phyloP scores from a whole-genome alignment of 176 grass and related monocot species.

The bread wheat (Triticum aestivum) region DNA sequence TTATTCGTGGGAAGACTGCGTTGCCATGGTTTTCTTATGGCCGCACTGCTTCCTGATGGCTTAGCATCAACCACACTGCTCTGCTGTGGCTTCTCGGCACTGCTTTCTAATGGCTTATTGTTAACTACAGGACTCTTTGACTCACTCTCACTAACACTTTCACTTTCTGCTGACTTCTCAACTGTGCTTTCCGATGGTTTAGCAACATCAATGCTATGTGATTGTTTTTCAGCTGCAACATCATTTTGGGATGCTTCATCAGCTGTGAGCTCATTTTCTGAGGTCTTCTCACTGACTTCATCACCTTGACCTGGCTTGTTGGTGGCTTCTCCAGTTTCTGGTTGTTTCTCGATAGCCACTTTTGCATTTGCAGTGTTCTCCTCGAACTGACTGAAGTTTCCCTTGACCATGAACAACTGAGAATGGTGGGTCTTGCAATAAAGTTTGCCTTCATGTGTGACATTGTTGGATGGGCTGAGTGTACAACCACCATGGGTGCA shows the following conservation, averaged over 20 bases:
- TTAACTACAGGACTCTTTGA: slow-evolving; percentile 19
- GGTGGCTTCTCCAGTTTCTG: slow-evolving; percentile 25
- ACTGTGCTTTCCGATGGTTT: slow-evolving; percentile 36
- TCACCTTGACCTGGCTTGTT: slow-evolving; percentile 33
- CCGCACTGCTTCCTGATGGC: slow-evolving; percentile 24
- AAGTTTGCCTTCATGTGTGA: slow-evolving; percentile 84
- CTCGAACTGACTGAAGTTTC: slow-evolving; percentile 82
- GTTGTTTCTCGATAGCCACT: slow-evolving; percentile 27
- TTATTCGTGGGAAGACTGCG: slow-evolving; percentile 32
- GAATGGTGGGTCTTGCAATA: slow-evolving; percentile 93
- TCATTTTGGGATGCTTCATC: slow-evolving; percentile 31
- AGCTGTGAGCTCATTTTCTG: slow-evolving; percentile 17
- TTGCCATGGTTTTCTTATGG: slow-evolving; percentile 44
- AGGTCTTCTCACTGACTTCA: slow-evolving; percentile 32
- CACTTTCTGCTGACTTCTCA: slow-evolving; percentile 20
- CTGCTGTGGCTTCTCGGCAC: slow-evolving; percentile 21
- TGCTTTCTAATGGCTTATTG: slow-evolving; percentile 38
- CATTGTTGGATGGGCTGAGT: slow-evolving; percentile 72
- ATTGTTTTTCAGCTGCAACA: slow-evolving; percentile 29
- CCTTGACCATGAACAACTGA: slow-evolving; percentile 91
- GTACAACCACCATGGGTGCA: slow-evolving; percentile 87
- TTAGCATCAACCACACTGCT: slow-evolving; percentile 37
- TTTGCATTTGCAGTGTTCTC: slow-evolving; percentile 51
- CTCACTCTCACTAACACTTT: slow-evolving; percentile 13
- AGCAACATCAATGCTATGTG: slow-evolving; percentile 13